Base-by-base conservation (phyloP, 805 yeast species). In the Danielozyma ontarioensis region DNA sequence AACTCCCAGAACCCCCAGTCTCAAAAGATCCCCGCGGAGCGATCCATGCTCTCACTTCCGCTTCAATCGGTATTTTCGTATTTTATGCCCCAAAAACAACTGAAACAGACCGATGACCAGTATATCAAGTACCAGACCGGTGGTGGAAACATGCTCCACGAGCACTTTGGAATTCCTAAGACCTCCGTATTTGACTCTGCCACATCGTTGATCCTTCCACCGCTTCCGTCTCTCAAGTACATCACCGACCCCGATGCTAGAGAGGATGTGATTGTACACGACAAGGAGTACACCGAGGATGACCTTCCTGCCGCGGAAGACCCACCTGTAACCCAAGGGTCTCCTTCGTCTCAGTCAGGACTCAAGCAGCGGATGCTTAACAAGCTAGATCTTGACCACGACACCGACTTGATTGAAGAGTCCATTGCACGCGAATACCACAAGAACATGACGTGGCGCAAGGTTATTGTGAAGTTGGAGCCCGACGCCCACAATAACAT, bases 401-500 rank as follows among this genome's bases (percentile, higher is more conserved):
- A 69, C 14, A 70, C 69, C 29, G 72, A 69, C 42, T 56, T 62
- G 25, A 50, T 70, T 14, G 90, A 83, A 49, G 97, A 93, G 44
- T 71, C 74, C 35, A 82, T 93, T 33, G 98, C 98, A 0, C 64
- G 95, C 26, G 76, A 79, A 29, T 93, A 95, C 82, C 97, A 90
- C 51, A 69, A 74, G 36, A 78, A 74, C 8, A 74, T 87, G 81
- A 57, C 76, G 12, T 90, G 98, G 98, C 65, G 97, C 28, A 90
- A 90, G 57, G 96, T 93, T 3, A 60, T 93, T 17, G 96, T 89
- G 1, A 78, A 78, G 27, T 61, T 93, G 42, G 74, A 78, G 42
- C 96, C 97, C 0, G 98, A 90, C 55, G 96, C 98, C 0, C 98
- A 90, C 52, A 90, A 90, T 50, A 90, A 88, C 50, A 88, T 93